Evolutionary conservation across 106 monocot species (phyloP), one percentile per base, ranked within the genome.

Genomic region (Platanthera guangdongensis): DNA sequence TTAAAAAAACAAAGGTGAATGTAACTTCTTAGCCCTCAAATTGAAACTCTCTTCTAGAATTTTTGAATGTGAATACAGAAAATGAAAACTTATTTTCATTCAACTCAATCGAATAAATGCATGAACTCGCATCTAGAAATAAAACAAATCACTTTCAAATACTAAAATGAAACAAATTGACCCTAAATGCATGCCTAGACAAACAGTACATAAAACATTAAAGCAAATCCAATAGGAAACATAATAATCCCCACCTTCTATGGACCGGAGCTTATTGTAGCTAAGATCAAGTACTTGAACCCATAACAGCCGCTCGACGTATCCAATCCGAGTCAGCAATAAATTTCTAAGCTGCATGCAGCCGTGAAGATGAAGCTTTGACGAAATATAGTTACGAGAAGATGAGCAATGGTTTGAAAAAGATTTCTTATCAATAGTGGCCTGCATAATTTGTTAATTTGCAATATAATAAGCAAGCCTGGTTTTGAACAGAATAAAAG

Each of bases 261-360:
- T 77, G 57, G 92, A 88, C 18, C 75, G 86, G 68, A 99, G 86
- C 65, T 92, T 87, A 76, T 99, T 99, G 81, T 94, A 81, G 77
- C 90, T 90, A 71, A 99, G 99, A 83, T 99, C 99, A 53, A 99
- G 86, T 68, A 83, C 78, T 49, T 92, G 89, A 71, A 99, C 86
- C 94, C 94, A 92, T 59, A 99, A 79, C 54, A 99, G 54, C 46
- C 84, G 87, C 68, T 94, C 92, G 59, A 77, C 76, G 75, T 73
- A 94, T 3, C 88, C 97, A 79, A 94, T 84, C 54, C 90, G 87
- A 64, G 97, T 86, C 80, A 95, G 83, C 48, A 87, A 89, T 30
- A 86, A 75, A 7, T 72, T 81, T 51, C 73, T 82, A 75, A 95
- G 80, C 14, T 77, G 76, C 7, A 95, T 12, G 57, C 76, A 76